A percentile compares a stretch with the other conserved stretches of the same genome.
Evolutionary conservation across 768 basidiomycete genomes (phyloP).

Genomic region (Kwoniella heveanensis): DNA sequence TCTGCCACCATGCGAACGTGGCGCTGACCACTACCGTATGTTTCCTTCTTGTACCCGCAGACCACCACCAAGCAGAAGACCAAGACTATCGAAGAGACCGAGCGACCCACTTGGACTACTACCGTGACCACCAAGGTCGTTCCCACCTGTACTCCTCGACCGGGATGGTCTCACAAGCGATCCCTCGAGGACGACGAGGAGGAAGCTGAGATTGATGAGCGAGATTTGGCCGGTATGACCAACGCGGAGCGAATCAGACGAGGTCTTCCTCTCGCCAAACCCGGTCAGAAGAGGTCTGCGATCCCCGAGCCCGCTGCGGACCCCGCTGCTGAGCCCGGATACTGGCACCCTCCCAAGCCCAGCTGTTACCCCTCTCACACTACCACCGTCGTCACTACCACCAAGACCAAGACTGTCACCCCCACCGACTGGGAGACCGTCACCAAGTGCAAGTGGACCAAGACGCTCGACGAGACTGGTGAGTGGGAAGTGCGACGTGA

Average conservation of each 20-base stretch:
- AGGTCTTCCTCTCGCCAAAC: slow-evolving; percentile 21
- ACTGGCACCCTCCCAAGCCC: slow-evolving; percentile 11
- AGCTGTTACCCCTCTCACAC: slow-evolving; percentile 7
- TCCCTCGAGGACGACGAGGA: slow-evolving; percentile 1
- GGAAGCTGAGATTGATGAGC: slow-evolving; percentile 15
- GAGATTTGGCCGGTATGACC: slow-evolving; percentile 18
- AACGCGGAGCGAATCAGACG: slow-evolving; percentile 26
- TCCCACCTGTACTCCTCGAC: slow-evolving; percentile 4
- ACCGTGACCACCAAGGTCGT: slow-evolving; percentile 9
- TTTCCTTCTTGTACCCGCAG: neutral
- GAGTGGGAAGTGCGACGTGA: too few species aligned
- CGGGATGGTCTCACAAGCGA: slow-evolving; percentile 2
- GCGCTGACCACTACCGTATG: neutral
- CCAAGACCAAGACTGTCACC: slow-evolving; percentile 20
- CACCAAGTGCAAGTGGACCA: slow-evolving; percentile 21
- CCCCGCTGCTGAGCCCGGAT: neutral
- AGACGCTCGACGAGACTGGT: slow-evolving; percentile 25
- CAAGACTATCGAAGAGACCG: slow-evolving; percentile 5
- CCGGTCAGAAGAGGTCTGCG: slow-evolving; percentile 5
- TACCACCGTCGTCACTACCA: slow-evolving; percentile 1
- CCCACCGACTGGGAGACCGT: slow-evolving; percentile 19
- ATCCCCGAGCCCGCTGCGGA: neutral
- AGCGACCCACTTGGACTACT: slow-evolving; percentile 8
- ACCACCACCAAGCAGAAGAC: slow-evolving; percentile 18
- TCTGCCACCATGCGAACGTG: too few species aligned